Evolutionary conservation across 1,139 yeast genomes (phyloP).

Genomic region (Wickerhamiella infanticola): DNA sequence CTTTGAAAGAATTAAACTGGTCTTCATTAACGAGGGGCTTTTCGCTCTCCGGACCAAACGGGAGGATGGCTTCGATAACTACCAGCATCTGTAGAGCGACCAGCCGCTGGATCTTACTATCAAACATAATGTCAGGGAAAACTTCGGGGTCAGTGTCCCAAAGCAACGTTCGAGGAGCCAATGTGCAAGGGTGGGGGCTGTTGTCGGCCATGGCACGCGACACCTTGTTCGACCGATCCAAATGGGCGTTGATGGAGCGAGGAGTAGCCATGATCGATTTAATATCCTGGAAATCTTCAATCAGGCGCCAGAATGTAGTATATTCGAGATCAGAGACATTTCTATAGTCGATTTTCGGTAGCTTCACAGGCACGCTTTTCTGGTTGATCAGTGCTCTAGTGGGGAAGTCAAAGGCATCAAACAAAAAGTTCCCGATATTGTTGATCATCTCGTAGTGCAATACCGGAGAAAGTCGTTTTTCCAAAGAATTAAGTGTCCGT

Average conservation of each 20-base stretch:
- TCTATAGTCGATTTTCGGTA: background rate
- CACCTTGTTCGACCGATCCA: background rate
- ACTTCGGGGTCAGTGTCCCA: constrained; percentile 5
- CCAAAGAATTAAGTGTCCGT: constrained; percentile 25
- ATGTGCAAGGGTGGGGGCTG: too few relatives aligned
- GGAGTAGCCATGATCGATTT: background rate
- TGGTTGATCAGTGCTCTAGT: background rate
- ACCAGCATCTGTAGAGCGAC: constrained; percentile 2
- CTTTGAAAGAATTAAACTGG: background rate
- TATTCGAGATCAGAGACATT: background rate
- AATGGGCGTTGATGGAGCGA: background rate
- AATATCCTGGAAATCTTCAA: background rate
- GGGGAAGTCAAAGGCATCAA: background rate
- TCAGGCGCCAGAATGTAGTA: background rate
- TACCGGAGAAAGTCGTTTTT: constrained; percentile 17
- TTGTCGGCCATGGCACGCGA: too few relatives aligned
- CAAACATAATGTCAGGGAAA: background rate
- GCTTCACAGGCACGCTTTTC: background rate
- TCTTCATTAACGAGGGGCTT: background rate
- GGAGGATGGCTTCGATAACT: background rate
- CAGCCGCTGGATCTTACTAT: background rate
- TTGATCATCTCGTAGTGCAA: constrained; percentile 3
- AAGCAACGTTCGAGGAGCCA: background rate
- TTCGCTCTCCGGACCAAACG: background rate
- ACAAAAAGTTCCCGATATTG: constrained; percentile 1